Base-by-base conservation (phyloP, 2,329 filamentous ascomycete genomes). In the Rhynchosporium graminicola region DNA sequence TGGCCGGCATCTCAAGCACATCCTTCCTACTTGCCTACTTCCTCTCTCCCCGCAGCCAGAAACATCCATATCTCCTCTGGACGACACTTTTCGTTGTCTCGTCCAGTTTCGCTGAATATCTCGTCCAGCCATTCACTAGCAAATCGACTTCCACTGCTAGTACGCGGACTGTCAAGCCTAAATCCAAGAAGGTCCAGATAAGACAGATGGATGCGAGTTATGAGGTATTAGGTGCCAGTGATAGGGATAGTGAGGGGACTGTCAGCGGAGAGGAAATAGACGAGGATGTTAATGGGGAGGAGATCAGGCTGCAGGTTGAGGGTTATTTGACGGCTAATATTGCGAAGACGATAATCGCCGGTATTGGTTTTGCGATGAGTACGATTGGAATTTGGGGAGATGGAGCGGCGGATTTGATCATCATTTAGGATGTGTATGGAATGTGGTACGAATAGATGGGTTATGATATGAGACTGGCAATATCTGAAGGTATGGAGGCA, bases 21-120 rank as follows among this genome's bases (percentile, higher is more conserved):
- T 86, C 90, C 36, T 87, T 97, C 72, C 79, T 91, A 69, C 83
- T 94, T 68, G 91, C 92, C 66, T 97, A 89, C 77, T 76, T 83
- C 50, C 80, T 96, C 68, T 94, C 92, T 2, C 90, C 92, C 0
- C 82, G 85, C 31, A 83, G 87, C 61, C 82, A 85, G 69, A 87
- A 89, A 74, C 94, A 98, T 75, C 94, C 94, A 0, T 98, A 97
- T 75, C 86, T 97, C 31, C 77, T 97, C 63, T 97, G 95, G 86
- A 92, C 91, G 13, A 87, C 87, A 2, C 77, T 92, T 31, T 82
- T 92, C 62, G 84, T 87, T 48, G 80, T 82, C 45, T 78, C 79
- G 47, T 80, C 82, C 61, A 74, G 76, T 29, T 71, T 85, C 46
- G 76, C 82, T 10, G 72, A 74, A 42, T 54, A 68, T 33, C 33